Evolutionary conservation across 495 filamentous ascomycete species (phyloP), one percentile per base, ranked within the genome.

Genomic region (Penicillium fimorum): DNA sequence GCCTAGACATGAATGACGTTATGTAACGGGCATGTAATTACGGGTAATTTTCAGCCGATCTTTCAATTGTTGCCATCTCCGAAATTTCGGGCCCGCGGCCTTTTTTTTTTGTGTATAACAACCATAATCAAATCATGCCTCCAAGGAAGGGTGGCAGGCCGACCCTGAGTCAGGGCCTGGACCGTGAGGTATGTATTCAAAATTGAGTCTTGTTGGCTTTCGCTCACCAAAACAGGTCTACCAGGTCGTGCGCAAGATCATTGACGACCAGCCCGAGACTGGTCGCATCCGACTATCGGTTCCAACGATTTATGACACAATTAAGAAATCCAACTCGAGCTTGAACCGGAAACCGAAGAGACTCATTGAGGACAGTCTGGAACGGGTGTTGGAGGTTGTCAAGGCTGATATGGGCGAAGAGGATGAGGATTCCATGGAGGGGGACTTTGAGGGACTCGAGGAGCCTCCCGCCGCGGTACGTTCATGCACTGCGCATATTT

Each of bases 261-360:
- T 84, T 51, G 87, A 89, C 61, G 83, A 88, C 54, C 81, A 83
- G 56, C 66, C 75, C 18, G 75, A 80, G 18, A 71, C 76, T 54
- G 75, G 71, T 18, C 60, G 64, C 32, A 57, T 70, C 18, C 72
- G 73, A 13, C 68, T 90, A 15, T 85, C 87, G 3, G 78, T 87
- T 1, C 67, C 82, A 1, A 70, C 70, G 1, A 82, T 95, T 10
- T 94, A 92, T 66, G 87, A 91, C 13, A 76, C 76, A 49, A 89
- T 96, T 60, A 89, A 90, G 63, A 77, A 77, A 58, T 95, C 90
- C 4, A 96, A 96, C 64, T 96, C 91, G 1, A 89, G 85, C 57
- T 68, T 96, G 37, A 90, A 88, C 44, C 78, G 92, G 13, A 86
- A 86, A 60, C 89, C 87, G 7, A 96, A 94, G 71, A 84, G 82